These are phyloP conservation scores for Macrotyloma uniflorum DNA, from an alignment of 306 rosid genomes.

Conservation along the genomic window DNA sequence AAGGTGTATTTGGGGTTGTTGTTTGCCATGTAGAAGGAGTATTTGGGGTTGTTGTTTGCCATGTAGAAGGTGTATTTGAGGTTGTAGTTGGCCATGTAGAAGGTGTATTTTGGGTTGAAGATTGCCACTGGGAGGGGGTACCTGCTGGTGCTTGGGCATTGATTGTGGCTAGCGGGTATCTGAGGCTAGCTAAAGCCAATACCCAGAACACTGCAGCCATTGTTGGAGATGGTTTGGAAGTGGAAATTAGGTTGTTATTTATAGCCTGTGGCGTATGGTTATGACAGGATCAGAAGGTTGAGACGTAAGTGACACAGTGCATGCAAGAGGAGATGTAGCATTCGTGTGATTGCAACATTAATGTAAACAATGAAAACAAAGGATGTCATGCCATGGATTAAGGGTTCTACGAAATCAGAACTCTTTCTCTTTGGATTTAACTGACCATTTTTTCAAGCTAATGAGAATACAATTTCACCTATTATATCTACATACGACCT, in stretches of 20 bases:
- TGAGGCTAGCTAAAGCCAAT: conserved; percentile 42
- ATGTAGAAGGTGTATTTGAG: neutral
- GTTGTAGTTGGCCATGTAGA: neutral
- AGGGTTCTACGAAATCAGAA: neutral
- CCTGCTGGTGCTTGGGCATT: conserved; percentile 40
- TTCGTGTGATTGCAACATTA: conserved; percentile 49
- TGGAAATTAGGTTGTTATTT: conserved; percentile 32
- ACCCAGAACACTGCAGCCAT: conserved; percentile 45
- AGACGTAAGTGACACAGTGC: conserved; percentile 20
- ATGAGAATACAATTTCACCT: conserved; percentile 46
- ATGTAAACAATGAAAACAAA: neutral
- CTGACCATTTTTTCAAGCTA: neutral
- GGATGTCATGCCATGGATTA: neutral
- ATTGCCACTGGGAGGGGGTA: neutral
- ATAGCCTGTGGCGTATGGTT: conserved; percentile 20
- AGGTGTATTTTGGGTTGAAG: neutral
- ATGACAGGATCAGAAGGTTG: conserved; percentile 29
- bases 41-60: neutral
- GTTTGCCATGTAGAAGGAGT: neutral
- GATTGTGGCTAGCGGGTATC: conserved; percentile 22
- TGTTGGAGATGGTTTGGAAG: conserved; percentile 25
- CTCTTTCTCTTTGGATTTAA: neutral
- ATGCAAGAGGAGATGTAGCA: conserved; percentile 42
- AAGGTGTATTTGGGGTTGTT: neutral
- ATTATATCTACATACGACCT: conserved; percentile 40